A percentile compares a stretch with the other conserved stretches of the same genome.
These are phyloP conservation scores for Sanghuangporus weigelae DNA, from an alignment of 1,284 basidiomycete genomes.

Conservation along the genomic window DNA sequence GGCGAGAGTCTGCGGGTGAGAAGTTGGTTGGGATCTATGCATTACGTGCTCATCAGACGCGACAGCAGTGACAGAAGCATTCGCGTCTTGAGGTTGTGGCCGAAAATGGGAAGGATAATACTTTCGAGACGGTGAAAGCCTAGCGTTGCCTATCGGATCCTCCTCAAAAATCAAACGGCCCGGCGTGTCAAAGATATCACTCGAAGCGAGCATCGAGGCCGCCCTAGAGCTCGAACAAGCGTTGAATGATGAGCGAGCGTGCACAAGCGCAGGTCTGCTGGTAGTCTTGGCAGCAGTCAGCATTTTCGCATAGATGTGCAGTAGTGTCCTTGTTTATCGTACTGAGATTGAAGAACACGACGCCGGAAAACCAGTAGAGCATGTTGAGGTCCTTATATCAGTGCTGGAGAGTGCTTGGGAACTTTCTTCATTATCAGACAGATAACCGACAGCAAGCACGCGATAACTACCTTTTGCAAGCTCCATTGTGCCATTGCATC, in stretches of 20 bases:
- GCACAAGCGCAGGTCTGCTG: background rate
- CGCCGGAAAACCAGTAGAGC: background rate
- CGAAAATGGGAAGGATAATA: constrained; percentile 4
- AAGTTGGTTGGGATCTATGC: background rate
- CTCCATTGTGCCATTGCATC: background rate
- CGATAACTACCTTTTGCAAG: background rate
- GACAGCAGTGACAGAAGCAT: background rate
- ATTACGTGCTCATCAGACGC: background rate
- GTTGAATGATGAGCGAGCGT: background rate
- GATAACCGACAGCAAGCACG: background rate
- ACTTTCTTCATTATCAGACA: background rate
- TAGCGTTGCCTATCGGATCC: background rate
- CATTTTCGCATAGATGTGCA: background rate
- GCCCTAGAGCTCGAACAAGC: background rate
- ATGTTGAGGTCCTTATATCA: background rate
- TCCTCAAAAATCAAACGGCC: background rate
- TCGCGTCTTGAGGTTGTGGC: background rate
- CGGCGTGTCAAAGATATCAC: constrained; percentile 2
- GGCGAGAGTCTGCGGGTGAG: background rate
- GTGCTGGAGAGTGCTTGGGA: background rate
- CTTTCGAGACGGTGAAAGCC: background rate
- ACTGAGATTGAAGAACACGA: background rate
- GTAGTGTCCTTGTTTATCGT: background rate
- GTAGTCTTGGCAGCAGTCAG: background rate
- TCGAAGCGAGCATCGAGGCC: background rate